These are phyloP conservation scores for Debaryomyces prosopidis DNA, from an alignment of 805 yeast genomes.

Conservation along the genomic window DNA sequence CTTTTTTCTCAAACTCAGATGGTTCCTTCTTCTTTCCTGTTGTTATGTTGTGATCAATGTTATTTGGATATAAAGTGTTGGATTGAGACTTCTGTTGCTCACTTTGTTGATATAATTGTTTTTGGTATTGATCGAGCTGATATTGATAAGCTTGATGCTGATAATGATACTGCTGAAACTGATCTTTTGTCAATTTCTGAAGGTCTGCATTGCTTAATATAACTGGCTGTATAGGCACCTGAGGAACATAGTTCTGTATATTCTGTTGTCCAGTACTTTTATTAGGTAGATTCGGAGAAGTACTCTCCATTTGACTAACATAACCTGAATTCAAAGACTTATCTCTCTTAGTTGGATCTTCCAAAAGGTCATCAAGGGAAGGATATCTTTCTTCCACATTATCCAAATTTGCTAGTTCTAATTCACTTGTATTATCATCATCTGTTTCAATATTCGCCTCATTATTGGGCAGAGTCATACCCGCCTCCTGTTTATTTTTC, in stretches of 20 bases:
- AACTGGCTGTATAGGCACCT: slow-evolving; percentile 14
- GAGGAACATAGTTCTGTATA: not conserved
- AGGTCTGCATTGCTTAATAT: slow-evolving; percentile 13
- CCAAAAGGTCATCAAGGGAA: slow-evolving; percentile 37
- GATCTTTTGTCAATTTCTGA: slow-evolving; percentile 18
- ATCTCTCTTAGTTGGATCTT: not conserved
- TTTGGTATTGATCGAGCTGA: slow-evolving; percentile 16
- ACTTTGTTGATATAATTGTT: slow-evolving; percentile 8
- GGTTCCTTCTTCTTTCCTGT: slow-evolving; percentile 7
- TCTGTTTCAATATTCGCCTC: slow-evolving; percentile 5
- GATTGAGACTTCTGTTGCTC: slow-evolving; percentile 3
- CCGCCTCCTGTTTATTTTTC: not conserved
- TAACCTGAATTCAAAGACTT: not conserved
- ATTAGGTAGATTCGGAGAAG: not conserved
- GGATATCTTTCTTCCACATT: slow-evolving; percentile 55
- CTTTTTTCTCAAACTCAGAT: slow-evolving; percentile 27
- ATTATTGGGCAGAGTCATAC: not conserved
- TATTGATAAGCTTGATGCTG: slow-evolving; percentile 20
- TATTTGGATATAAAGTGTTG: not conserved
- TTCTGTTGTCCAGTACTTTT: not conserved
- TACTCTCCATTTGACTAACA: not conserved
- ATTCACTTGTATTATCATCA: slow-evolving; percentile 20
- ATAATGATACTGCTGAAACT: slow-evolving; percentile 21
- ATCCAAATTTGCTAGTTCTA: slow-evolving; percentile 41
- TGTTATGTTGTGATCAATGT: too few relatives aligned